Conservation (phyloP, 2,329 filamentous ascomycete genomes). For the Metarhizium robertsii region DNA sequence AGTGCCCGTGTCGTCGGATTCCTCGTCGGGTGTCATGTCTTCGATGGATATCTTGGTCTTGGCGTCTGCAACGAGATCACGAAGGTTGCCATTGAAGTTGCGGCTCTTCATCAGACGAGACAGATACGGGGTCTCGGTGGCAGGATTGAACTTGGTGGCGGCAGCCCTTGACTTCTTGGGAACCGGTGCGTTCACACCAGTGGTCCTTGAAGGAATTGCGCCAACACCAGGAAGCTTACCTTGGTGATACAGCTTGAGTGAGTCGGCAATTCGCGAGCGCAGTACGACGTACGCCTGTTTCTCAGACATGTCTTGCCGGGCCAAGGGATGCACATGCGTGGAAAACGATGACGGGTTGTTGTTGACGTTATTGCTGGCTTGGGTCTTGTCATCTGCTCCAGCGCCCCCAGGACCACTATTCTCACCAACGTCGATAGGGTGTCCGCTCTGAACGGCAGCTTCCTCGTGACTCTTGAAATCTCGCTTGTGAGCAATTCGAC, state of each 20-base stretch:
- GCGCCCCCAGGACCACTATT: slow-evolving; percentile 4
- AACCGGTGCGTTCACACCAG: slow-evolving; percentile 5
- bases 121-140: slow-evolving; percentile 55
- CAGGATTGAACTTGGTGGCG: slow-evolving; percentile 36
- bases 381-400: slow-evolving; percentile 16
- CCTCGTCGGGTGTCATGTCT: slow-evolving; percentile 42
- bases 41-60: slow-evolving; percentile 44
- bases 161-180: neutral
- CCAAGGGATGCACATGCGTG: slow-evolving; percentile 24
- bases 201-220: slow-evolving; percentile 30
- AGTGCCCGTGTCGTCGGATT: slow-evolving; percentile 33
- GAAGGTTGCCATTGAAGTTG: slow-evolving; percentile 52
- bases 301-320: slow-evolving; percentile 37
- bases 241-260: slow-evolving; percentile 41
- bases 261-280: slow-evolving; percentile 43
- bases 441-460: slow-evolving; percentile 79
- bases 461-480: slow-evolving; percentile 96
- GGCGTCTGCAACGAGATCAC: slow-evolving; percentile 48
- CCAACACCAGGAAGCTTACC: slow-evolving; percentile 41
- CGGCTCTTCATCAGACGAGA: slow-evolving; percentile 54
- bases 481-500: slow-evolving; percentile 85
- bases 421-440: slow-evolving; percentile 54
- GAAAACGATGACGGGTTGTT: slow-evolving; percentile 2
- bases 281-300: slow-evolving; percentile 42
- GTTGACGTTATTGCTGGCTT: neutral